phyloP scores from a whole-genome alignment of 148 eudicot species.

The Vaccinium darrowii region DNA sequence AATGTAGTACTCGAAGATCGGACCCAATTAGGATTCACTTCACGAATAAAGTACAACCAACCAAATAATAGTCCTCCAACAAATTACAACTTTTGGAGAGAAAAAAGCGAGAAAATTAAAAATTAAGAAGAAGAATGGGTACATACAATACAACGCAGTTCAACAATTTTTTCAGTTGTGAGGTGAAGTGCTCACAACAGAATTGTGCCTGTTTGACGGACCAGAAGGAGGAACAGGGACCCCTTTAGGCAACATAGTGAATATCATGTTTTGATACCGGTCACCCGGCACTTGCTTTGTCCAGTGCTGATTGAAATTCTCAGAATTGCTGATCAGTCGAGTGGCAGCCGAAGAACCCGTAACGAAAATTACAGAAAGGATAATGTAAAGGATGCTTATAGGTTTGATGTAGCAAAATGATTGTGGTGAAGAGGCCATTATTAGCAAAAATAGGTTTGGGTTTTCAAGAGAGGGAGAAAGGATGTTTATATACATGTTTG shows the following conservation, averaged over 20 bases:
- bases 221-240: conserved; percentile 23
- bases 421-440: not conserved
- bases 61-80: not conserved
- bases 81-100: not conserved
- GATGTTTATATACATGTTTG: not conserved
- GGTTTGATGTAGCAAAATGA: not conserved
- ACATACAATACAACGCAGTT: not conserved
- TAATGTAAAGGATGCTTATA: not conserved
- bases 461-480: not conserved
- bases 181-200: conserved; percentile 15
- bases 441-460: not conserved
- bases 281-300: not conserved
- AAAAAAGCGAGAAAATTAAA: not conserved
- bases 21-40: not conserved
- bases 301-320: not conserved
- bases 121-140: not conserved
- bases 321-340: not conserved
- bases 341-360: not conserved
- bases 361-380: not conserved
- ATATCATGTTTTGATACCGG: conserved; percentile 1
- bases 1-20: not conserved
- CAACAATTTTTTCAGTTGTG: conserved; percentile 14
- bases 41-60: not conserved
- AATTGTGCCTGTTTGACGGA: conserved; percentile 31
- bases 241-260: conserved; percentile 24